Evolutionary conservation across 179 eudicot genomes (phyloP), one percentile per base, ranked within the genome.

Genomic region (Pouteria campechiana): DNA sequence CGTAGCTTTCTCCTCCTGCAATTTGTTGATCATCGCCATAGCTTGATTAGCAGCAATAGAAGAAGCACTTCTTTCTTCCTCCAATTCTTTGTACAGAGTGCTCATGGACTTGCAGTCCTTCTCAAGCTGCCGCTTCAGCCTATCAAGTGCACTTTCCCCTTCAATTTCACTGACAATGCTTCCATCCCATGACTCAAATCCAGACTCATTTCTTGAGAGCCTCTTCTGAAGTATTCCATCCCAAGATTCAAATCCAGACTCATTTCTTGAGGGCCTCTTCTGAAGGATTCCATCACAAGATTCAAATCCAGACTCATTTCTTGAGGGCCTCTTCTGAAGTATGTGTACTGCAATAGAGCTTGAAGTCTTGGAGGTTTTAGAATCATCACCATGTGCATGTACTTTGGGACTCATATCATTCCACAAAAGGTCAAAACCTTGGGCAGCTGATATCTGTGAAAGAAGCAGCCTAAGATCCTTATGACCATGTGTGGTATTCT

Each of bases 21-120:
- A 67, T 40, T 82, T 65, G 3, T 90, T 87, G 55, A 90, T 90
- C 99, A 90, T 87, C 32, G 99, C 94, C 96, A 90, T 79, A 31
- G 99, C 82, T 64, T 90, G 88, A 67, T 82, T 82, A 9, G 84
- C 74, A 29, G 99, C 92, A 43, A 75, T 60, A 3, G 92, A 67
- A 9, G 99, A 87, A 24, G 99, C 99, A 46, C 69, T 90, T 66
- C 96, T 82, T 57, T 90, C 96, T 68, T 90, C 96, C 72, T 90
- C 99, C 51, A 90, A 61, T 48, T 90, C 99, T 70, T 64, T 82
- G 31, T 73, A 72, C 56, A 90, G 53, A 31, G 70, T 65, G 54
- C 60, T 37, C 73, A 82, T 57, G 35, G 87, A 47, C 48, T 62
- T 82, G 47, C 58, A 75, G 44, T 90, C 98, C 33, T 86, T 77